phyloP scores from a whole-genome alignment of 768 basidiomycete genomes.

The Mycena leptocephala region DNA sequence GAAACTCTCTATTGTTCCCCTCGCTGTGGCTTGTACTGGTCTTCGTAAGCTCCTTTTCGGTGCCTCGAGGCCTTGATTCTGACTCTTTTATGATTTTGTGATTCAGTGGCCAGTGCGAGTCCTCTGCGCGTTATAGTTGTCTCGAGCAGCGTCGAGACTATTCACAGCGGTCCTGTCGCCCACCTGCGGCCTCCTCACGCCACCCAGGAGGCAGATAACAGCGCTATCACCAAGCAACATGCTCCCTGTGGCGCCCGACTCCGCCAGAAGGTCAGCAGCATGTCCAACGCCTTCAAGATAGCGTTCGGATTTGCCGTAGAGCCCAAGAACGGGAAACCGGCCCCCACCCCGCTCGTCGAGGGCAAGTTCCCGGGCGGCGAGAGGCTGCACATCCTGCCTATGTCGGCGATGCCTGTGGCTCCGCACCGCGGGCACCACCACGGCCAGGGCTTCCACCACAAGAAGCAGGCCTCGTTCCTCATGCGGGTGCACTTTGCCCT shows the following conservation, averaged over 20 bases:
- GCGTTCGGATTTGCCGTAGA: conserved; percentile 70
- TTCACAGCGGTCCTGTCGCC: conserved; percentile 1
- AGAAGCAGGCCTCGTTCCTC: conserved; percentile 61
- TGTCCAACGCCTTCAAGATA: conserved; percentile 71
- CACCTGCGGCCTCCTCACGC: background rate
- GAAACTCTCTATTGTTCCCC: conserved; percentile 51
- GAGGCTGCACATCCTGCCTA: too few relatives aligned
- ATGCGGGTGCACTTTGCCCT: conserved; percentile 77
- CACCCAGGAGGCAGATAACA: background rate
- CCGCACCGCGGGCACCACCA: conserved; percentile 38
- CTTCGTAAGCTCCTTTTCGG: conserved; percentile 40
- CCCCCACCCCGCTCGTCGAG: background rate
- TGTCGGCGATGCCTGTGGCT: background rate
- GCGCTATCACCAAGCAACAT: conserved; percentile 11
- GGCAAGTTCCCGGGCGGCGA: too few relatives aligned
- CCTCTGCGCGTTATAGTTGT: conserved; percentile 34
- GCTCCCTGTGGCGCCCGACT: conserved; percentile 51
- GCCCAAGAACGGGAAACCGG: conserved; percentile 41
- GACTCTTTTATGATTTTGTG: background rate
- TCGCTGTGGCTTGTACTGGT: conserved; percentile 48
- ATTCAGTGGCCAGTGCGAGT: conserved; percentile 31
- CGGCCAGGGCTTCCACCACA: conserved; percentile 42
- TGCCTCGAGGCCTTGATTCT: background rate
- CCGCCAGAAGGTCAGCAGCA: conserved; percentile 64
- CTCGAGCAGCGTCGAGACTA: conserved; percentile 9